Evolutionary conservation across 495 filamentous ascomycete species (phyloP), one percentile per base, ranked within the genome.

Genomic region (Gamarada debralockiae): DNA sequence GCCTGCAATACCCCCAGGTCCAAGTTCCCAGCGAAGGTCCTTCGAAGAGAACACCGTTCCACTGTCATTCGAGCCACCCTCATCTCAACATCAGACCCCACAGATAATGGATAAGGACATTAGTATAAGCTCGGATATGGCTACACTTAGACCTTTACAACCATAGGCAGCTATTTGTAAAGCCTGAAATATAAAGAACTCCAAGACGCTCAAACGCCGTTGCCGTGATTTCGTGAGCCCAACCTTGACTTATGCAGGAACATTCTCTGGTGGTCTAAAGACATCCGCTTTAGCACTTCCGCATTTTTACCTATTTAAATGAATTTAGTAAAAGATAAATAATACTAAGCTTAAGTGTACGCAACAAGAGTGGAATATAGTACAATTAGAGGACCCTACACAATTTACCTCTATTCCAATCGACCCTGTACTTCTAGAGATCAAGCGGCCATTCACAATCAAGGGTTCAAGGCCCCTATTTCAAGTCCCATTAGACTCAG

Each of bases 201-300:
- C n/a, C 40, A 17, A 44, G 15, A 52, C 3, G 17, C 18, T 29
- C 29, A 48, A 42, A n/a, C 24, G 22, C 34, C 1, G 31, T 6
- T 13, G 10, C 34, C 42, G 22, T 41, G 43, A 51, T 36, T 39
- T 14, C 37, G 37, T 23, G 21, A 20, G 3, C 24, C 27, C n/a
- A 41, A 48, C 9, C 15, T 23, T 48, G 2, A n/a, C 20, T 20
- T 50, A 57, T 50, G 43, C 46, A 13, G 31, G 13, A 14, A 20
- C 25, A 37, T 36, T 15, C 20, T 33, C 21, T 15, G 45, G 21
- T 22, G 51, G 56, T 14, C 62, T 29, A 73, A 62, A 45, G 65
- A 67, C 57, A 73, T 57, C 43, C 64, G 55, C 60, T 65, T 64
- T 55, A 72, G 53, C 52, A 57, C 50, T n/a, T 47, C 49, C 48